phyloP scores from a whole-genome alignment of 768 basidiomycete genomes.

The Tubosaeta sp. region DNA sequence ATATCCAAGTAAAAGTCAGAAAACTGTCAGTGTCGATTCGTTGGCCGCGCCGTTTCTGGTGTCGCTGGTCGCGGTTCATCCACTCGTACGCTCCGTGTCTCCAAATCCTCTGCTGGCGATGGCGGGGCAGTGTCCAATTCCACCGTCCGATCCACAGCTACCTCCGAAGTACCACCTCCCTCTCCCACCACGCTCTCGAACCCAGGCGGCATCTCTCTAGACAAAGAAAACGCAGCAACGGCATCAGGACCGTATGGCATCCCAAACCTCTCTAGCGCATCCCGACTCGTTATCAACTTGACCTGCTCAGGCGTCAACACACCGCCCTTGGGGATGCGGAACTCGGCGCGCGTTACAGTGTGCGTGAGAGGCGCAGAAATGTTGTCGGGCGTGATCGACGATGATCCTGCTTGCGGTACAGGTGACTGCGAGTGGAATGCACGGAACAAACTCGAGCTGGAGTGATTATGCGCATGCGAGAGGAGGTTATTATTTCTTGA shows the following conservation, averaged over 20 bases:
- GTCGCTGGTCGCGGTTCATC: slow-evolving; percentile 11
- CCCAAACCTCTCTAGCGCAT: slow-evolving; percentile 64
- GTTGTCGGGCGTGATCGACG: slow-evolving; percentile 64
- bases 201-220: slow-evolving; percentile 43
- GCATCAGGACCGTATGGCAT: slow-evolving; percentile 76
- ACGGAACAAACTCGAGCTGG: slow-evolving; percentile 30
- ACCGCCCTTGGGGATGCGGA: slow-evolving; percentile 51
- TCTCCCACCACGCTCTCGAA: slow-evolving; percentile 36
- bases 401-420: slow-evolving; percentile 47
- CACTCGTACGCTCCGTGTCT: slow-evolving; percentile 3
- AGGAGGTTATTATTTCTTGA: slow-evolving; percentile 31
- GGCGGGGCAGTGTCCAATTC: background rate
- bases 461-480: slow-evolving; percentile 36
- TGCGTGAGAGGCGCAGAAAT: slow-evolving; percentile 77
- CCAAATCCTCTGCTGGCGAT: slow-evolving; percentile 1
- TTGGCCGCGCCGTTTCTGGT: slow-evolving; percentile 18
- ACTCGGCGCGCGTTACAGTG: slow-evolving; percentile 66
- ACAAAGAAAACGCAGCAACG: slow-evolving; percentile 50
- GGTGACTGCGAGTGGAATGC: slow-evolving; percentile 40
- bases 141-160: background rate
- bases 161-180: background rate
- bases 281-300: slow-evolving; percentile 64
- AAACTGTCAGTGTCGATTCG: background rate
- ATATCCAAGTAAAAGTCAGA: background rate
- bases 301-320: slow-evolving; percentile 49